Base-by-base conservation (phyloP, 2,329 filamentous ascomycete species). In the Microsporum canis region DNA sequence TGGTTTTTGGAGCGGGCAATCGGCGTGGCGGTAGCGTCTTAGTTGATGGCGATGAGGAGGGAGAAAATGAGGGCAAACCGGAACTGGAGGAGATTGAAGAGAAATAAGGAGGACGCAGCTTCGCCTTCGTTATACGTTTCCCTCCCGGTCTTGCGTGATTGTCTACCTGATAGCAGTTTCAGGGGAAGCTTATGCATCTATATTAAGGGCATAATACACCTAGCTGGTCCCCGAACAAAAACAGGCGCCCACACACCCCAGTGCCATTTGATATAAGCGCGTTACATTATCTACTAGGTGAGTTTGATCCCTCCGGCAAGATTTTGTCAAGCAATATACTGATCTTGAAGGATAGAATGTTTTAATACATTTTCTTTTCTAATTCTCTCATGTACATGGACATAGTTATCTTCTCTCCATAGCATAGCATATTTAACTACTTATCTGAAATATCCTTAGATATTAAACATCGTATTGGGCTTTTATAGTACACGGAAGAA, bases 1-100 rank as follows among this genome's bases (percentile, higher is more conserved):
- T 88, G 74, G 75, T 95, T 1, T 92, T 88, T 71, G 87, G 85
- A 3, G 72, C 75, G 1, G 75, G 75, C 17, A 70, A 71, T 43
- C 58, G 63, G n/a, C 43, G 33, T 49, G 14, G 34, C 29, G 36
- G n/a, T 4, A 43, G 17, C n/a, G 10, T 36, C 8, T 12, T 57
- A 36, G 55, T 57, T 41, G 55, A 57, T 29, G 51, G 31, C 1
- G 49, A 53, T 31, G 36, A 51, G 17, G 58, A 55, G 3, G 60
- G 45, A n/a, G 57, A 31, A 0, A 53, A 33, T 34, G 57, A 47
- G 3, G 14, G 51, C 29, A 60, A 53, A 31, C 12, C 59, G 5
- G 59, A 63, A n/a, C 7, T 47, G 38, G 61, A 59, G 8, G 62
- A 61, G 39, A 63, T 63, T 27, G 62, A 61, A n/a, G 49, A 60